Evolutionary conservation across 2,329 filamentous ascomycete genomes (phyloP), one percentile per base, ranked within the genome.

Genomic region (Cylindrodendrum hubeiense): DNA sequence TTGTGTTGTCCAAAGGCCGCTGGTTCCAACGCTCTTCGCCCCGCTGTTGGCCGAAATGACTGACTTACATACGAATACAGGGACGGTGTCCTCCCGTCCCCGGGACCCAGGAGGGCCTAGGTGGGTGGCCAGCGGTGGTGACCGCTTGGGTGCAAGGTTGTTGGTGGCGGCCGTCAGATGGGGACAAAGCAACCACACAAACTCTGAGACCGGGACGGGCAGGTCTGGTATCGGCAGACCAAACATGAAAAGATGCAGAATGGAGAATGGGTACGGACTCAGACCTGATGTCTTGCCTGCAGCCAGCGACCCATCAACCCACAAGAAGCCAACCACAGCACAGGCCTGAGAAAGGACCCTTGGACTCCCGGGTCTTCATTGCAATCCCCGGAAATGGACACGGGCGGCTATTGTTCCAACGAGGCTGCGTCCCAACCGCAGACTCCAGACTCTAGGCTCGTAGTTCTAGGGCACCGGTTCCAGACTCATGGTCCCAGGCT

Each of bases 281-380:
- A 17, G 19, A 41, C 50, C 28, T 46, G 50, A 28, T 54, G 55
- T 59, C 55, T 51, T 59, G 46, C 46, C 54, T 54, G 58, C 58
- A 34, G 33, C 21, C 51, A 33, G 17, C 24, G 58, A 50, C 33
- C 50, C 43, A 55, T 54, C 50, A 30, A 22, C 50, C 43, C 37
- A 46, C 22, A 34, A 46, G 50, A 43, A 51, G 22, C 34, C 60
- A 50, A 56, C 60, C 60, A 56, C 47, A 41, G 43, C 37, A 28
- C 46, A 52, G n/a, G 28, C 28, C 33, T n/a, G 15, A 26, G 41
- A 55, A 33, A 53, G 43, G 34, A 50, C 51, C 43, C 34, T 34
- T 33, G 19, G 21, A 49, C 21, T n/a, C 28, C 52, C 28, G n/a
- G 6, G 21, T 41, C 47, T 60, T 43, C 56, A 60, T 43, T 43